Percentiles rank a stretch among this genome's conserved stretches.
phyloP scores from a whole-genome alignment of 1,284 basidiomycete species.

The Boletellus dicymbophilus region DNA sequence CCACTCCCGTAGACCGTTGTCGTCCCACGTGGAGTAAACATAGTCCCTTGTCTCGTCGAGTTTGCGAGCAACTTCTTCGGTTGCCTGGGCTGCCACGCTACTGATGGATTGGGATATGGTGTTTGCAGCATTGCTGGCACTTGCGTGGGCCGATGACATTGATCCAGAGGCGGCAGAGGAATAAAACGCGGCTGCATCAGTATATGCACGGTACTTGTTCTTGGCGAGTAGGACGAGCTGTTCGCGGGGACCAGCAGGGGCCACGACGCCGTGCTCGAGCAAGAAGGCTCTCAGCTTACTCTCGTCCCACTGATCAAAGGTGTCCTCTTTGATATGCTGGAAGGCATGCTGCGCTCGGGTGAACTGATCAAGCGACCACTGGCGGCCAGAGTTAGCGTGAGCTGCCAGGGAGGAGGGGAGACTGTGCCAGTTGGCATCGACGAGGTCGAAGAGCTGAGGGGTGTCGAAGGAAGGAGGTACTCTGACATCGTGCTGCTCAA shows the following conservation, averaged over 20 bases:
- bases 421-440: constrained; percentile 63
- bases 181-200: constrained; percentile 52
- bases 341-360: constrained; percentile 67
- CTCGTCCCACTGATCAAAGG: constrained; percentile 81
- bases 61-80: constrained; percentile 53
- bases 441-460: constrained; percentile 54
- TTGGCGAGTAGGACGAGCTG: constrained; percentile 80
- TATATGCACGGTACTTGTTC: constrained; percentile 64
- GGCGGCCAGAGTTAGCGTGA: constrained; percentile 21
- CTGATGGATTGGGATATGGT: constrained; percentile 49
- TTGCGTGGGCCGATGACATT: constrained; percentile 52
- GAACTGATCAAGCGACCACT: constrained; percentile 66
- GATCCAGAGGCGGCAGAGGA: constrained; percentile 56
- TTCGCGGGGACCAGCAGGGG: constrained; percentile 77
- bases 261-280: constrained; percentile 84
- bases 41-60: constrained; percentile 84
- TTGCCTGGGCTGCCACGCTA: constrained; percentile 48
- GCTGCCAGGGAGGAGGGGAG: constrained; percentile 38
- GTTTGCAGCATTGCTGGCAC: constrained; percentile 27
- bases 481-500: constrained; percentile 68
- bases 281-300: constrained; percentile 79
- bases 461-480: constrained; percentile 50
- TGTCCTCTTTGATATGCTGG: constrained; percentile 51
- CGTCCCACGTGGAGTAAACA: constrained; percentile 86
- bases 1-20: constrained; percentile 69